phyloP scores from a whole-genome alignment of 2,329 filamentous ascomycete species.

The Trichoderma sp. region DNA sequence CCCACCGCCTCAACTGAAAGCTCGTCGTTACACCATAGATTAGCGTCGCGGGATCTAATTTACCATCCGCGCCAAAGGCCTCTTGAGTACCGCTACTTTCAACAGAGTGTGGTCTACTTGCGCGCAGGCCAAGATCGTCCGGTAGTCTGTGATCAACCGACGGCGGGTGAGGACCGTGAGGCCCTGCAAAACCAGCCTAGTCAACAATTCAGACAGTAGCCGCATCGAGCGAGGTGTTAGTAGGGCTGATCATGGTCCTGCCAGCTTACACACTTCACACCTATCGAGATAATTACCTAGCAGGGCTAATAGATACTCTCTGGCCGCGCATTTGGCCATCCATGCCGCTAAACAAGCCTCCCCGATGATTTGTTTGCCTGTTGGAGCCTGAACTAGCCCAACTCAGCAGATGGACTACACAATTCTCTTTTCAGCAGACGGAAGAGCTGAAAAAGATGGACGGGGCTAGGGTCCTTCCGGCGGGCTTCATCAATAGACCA shows the following conservation, averaged over 20 bases:
- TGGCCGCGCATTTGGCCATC: not conserved
- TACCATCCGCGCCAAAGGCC: conserved; percentile 6
- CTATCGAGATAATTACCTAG: not conserved
- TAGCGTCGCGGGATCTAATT: conserved; percentile 21
- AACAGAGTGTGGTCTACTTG: not conserved
- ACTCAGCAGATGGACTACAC: not conserved
- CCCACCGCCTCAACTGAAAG: conserved; percentile 4
- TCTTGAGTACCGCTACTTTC: not conserved
- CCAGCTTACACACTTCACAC: not conserved
- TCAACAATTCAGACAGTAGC: conserved; percentile 3
- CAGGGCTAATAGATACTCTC: not conserved
- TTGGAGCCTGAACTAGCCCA: not conserved
- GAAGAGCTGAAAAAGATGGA: not conserved
- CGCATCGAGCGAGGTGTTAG: not conserved
- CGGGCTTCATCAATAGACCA: conserved; percentile 1
- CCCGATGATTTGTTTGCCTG: not conserved
- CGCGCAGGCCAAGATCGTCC: conserved; percentile 9
- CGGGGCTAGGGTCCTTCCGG: not conserved
- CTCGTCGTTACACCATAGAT: conserved; percentile 1
- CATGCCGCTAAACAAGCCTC: not conserved
- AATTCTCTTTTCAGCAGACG: not conserved
- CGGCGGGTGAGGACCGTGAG: conserved; percentile 7
- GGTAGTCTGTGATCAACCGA: conserved; percentile 19
- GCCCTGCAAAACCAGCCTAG: not conserved
- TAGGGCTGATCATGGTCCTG: not conserved